These are phyloP conservation scores for Myxozyma sirexii DNA, from an alignment of 805 yeast species.

Conservation along the genomic window DNA sequence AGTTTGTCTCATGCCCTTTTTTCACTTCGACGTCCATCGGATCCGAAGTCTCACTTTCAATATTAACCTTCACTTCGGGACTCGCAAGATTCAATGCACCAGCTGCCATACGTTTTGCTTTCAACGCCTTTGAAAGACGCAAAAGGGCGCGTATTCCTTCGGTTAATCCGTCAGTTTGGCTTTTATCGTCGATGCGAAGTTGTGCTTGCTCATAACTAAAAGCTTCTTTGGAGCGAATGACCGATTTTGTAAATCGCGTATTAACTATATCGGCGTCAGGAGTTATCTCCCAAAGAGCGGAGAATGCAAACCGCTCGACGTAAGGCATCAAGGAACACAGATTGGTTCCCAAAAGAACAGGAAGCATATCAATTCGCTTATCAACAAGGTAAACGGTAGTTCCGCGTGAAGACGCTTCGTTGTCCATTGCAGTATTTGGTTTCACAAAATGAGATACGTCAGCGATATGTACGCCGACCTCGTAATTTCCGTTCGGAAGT, in stretches of 20 bases:
- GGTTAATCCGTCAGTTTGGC: slow-evolving; percentile 81
- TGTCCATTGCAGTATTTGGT: slow-evolving; percentile 87
- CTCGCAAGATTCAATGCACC: slow-evolving; percentile 97
- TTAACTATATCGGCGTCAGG: slow-evolving; percentile 80
- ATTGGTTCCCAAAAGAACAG: slow-evolving; percentile 91
- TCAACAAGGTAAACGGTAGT: slow-evolving; percentile 97
- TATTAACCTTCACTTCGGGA: slow-evolving; percentile 96
- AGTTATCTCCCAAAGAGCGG: slow-evolving; percentile 94
- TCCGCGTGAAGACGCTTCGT: slow-evolving; percentile 96
- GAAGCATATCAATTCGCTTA: slow-evolving; percentile 98
- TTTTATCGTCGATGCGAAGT: slow-evolving; percentile 76
- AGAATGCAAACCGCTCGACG: slow-evolving; percentile 94
- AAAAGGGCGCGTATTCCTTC: slow-evolving; percentile 84
- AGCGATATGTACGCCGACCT: slow-evolving; percentile 98
- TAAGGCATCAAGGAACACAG: slow-evolving; percentile 92
- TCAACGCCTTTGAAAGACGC: slow-evolving; percentile 76
- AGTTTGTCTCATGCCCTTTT: slow-evolving; percentile 83
- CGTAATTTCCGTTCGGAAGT: slow-evolving; percentile 90
- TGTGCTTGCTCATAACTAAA: slow-evolving; percentile 95
- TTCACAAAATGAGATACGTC: slow-evolving; percentile 98
- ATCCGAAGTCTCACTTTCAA: slow-evolving; percentile 96
- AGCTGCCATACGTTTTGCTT: slow-evolving; percentile 82
- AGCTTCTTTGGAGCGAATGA: slow-evolving; percentile 89
- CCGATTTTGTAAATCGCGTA: slow-evolving; percentile 79
- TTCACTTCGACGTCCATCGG: slow-evolving; percentile 95